These are phyloP conservation scores for Magnolia kwangsiensis DNA, from an alignment of 164 flowering plant species.

Conservation along the genomic window DNA sequence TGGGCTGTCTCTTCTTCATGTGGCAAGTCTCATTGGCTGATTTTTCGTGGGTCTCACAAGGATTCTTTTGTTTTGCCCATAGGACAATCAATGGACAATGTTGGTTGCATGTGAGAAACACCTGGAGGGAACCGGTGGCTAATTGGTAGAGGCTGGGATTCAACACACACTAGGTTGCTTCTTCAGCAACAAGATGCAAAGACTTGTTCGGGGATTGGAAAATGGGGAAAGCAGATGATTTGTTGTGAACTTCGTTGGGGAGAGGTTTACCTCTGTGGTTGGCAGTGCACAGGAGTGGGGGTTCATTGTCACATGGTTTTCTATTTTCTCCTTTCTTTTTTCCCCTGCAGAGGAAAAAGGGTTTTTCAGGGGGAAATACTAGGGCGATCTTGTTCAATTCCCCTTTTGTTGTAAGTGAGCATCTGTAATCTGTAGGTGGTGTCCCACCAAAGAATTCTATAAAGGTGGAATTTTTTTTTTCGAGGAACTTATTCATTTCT, in stretches of 20 bases:
- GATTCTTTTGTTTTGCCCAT: constrained; percentile 10
- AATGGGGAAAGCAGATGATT: constrained; percentile 15
- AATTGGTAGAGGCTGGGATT: constrained; percentile 15
- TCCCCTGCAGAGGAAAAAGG: constrained; percentile 9
- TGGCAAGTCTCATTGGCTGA: constrained; percentile 19
- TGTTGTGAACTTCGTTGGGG: constrained; percentile 10
- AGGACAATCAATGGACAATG: no score
- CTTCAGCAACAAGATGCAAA: constrained; percentile 10
- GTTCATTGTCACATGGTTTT: constrained; percentile 13
- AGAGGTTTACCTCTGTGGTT: constrained; percentile 8
- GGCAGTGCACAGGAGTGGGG: constrained; percentile 19
- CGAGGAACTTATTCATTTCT: background rate
- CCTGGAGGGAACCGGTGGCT: constrained; percentile 14
- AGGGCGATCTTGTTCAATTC: constrained; percentile 12
- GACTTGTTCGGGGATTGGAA: constrained; percentile 14
- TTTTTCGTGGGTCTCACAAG: constrained; percentile 21
- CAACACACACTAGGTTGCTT: constrained; percentile 13
- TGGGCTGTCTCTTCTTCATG: background rate
- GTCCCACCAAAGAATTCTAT: constrained; percentile 32
- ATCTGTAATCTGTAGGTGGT: constrained; percentile 36
- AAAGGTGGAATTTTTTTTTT: constrained; percentile 11
- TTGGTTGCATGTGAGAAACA: background rate
- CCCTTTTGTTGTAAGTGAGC: constrained; percentile 24
- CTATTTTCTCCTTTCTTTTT: constrained; percentile 2
- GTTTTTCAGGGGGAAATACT: constrained; percentile 5